These are phyloP conservation scores for Ascochyta rabiei DNA, from an alignment of 2,329 filamentous ascomycete genomes.

Conservation along the genomic window DNA sequence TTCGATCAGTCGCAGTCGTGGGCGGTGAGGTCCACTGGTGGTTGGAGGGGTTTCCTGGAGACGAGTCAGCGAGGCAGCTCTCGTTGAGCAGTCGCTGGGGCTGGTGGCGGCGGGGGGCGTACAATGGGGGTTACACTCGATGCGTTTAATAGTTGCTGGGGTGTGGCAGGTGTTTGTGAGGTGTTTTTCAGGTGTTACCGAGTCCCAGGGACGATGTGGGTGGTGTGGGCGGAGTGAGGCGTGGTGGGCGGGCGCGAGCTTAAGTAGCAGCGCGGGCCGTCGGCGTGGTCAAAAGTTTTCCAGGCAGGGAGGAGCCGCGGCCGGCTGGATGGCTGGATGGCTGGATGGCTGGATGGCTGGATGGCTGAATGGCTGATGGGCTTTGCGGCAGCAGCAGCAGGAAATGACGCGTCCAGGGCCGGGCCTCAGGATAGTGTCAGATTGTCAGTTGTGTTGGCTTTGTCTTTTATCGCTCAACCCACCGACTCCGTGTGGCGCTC, in stretches of 20 bases:
- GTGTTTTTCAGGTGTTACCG: conserved; percentile 8
- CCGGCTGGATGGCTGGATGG: conserved; percentile 4
- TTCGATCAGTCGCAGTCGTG: conserved; percentile 37
- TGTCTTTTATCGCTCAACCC: background rate
- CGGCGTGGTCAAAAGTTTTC: conserved; percentile 14
- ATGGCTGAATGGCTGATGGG: no score
- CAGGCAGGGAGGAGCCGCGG: background rate
- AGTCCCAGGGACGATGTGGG: conserved; percentile 39
- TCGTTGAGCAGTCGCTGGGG: conserved; percentile 17
- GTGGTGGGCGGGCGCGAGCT: conserved; percentile 20
- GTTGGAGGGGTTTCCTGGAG: conserved; percentile 21
- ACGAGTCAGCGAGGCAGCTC: conserved; percentile 24
- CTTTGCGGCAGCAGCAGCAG: conserved; percentile 9
- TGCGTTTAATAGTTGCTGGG: background rate
- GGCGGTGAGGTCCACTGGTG: conserved; percentile 21
- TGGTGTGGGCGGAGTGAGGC: conserved; percentile 19
- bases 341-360: background rate
- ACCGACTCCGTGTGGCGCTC: conserved; percentile 10
- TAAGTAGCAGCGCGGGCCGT: conserved; percentile 20
- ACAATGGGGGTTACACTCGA: background rate
- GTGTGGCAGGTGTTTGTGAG: background rate
- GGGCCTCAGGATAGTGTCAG: conserved; percentile 1
- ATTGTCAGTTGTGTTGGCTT: background rate
- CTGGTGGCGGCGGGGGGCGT: conserved; percentile 9
- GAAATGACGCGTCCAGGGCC: conserved; percentile 14